A percentile compares a stretch with the other conserved stretches of the same genome.
Evolutionary conservation across 495 filamentous ascomycete genomes (phyloP).

Genomic region (Penicillium arizonense): DNA sequence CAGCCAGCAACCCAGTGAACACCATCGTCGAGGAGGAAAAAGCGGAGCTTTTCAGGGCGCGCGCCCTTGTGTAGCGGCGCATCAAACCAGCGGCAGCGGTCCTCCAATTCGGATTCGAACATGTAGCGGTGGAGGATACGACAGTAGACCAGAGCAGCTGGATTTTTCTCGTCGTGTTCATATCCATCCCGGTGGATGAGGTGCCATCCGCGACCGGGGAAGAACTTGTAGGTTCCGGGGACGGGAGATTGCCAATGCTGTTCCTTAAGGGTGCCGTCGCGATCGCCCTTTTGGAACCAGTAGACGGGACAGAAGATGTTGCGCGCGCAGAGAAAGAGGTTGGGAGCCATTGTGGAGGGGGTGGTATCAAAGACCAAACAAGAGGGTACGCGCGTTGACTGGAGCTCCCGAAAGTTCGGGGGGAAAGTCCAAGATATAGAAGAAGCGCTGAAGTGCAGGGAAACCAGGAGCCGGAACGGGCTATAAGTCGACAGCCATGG

Average conservation of each 20-base stretch:
- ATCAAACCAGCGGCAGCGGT: slow-evolving; percentile 41
- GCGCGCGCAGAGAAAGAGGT: slow-evolving; percentile 45
- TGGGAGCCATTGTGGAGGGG: slow-evolving; percentile 39
- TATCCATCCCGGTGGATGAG: slow-evolving; percentile 37
- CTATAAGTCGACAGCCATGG: slow-evolving; percentile 42
- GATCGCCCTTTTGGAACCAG: slow-evolving; percentile 44
- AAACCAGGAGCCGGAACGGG: slow-evolving; percentile 17
- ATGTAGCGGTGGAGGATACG: slow-evolving; percentile 48
- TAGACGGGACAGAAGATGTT: slow-evolving; percentile 41
- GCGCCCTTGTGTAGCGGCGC: slow-evolving; percentile 35
- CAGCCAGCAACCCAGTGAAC: slow-evolving; percentile 45
- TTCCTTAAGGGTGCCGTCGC: slow-evolving; percentile 36
- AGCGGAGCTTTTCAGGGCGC: slow-evolving; percentile 36
- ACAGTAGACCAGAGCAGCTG: slow-evolving; percentile 43
- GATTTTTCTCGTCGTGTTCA: slow-evolving; percentile 38
- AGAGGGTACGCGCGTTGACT: slow-evolving; percentile 1
- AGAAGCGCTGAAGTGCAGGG: slow-evolving; percentile 20
- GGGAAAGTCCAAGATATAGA: slow-evolving; percentile 9
- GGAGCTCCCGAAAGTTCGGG: slow-evolving; percentile 7
- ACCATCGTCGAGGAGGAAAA: slow-evolving; percentile 45
- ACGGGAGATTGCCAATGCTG: slow-evolving; percentile 48
- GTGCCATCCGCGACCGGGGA: slow-evolving; percentile 45
- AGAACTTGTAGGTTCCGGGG: slow-evolving; percentile 45
- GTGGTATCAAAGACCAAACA: slow-evolving; percentile 2
- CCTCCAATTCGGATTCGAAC: slow-evolving; percentile 43